Percentiles rank a stretch among this genome's conserved stretches.
These are phyloP conservation scores for Venustampulla echinocandica DNA, from an alignment of 495 filamentous ascomycete species.

Conservation along the genomic window DNA sequence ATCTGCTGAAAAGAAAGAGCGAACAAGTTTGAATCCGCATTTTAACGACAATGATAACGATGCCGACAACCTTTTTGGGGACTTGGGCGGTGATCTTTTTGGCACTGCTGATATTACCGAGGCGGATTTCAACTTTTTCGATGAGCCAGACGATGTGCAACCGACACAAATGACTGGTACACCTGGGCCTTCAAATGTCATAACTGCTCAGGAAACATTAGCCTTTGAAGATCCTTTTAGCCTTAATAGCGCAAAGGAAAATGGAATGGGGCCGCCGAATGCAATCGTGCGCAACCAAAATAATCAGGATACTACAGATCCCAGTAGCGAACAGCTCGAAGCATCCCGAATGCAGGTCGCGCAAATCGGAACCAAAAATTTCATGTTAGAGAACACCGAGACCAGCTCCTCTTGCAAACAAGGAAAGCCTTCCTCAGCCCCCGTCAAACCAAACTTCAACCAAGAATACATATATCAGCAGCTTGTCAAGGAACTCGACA, in stretches of 20 bases:
- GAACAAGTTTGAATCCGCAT: slow-evolving; percentile 30
- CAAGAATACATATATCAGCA: slow-evolving; percentile 44
- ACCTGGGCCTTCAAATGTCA: not conserved
- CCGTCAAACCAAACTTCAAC: slow-evolving; percentile 31
- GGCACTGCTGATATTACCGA: slow-evolving; percentile 81
- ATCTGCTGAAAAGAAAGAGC: slow-evolving; percentile 24
- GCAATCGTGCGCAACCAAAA: not conserved
- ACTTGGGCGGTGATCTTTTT: slow-evolving; percentile 68
- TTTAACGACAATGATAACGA: slow-evolving; percentile 52
- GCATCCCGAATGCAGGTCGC: not conserved
- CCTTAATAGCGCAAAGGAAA: not conserved
- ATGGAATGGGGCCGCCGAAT: not conserved
- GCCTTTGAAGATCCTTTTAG: not conserved
- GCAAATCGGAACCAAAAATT: not conserved
- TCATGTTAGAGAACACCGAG: not conserved
- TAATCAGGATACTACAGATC: not conserved
- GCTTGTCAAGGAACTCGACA: slow-evolving; percentile 20
- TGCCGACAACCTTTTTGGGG: slow-evolving; percentile 50
- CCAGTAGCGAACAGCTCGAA: no score
- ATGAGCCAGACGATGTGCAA: slow-evolving; percentile 28
- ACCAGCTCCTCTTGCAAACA: not conserved
- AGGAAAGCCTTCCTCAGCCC: not conserved
- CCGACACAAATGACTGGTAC: not conserved
- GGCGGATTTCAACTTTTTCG: slow-evolving; percentile 87
- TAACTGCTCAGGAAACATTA: not conserved